A percentile compares a stretch with the other conserved stretches of the same genome.
Conservation (phyloP, 441 rosid genomes). For the Syzygium malaccense region DNA sequence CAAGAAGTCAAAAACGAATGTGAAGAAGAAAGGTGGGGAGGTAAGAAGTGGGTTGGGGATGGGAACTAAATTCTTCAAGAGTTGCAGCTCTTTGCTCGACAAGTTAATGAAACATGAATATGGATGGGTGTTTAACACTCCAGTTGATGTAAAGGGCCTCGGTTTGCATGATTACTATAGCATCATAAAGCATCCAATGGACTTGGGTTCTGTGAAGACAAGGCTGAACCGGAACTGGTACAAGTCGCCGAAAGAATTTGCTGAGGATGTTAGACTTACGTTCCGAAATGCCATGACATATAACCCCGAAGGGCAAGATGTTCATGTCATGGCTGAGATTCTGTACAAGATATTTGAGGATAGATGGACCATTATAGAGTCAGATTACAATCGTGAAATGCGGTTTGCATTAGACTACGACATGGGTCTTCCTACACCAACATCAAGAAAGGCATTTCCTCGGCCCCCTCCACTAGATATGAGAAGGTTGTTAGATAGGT, state of each 20-base stretch:
- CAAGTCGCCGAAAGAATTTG: constrained; percentile 90
- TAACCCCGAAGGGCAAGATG: constrained; percentile 97
- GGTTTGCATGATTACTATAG: constrained; percentile 84
- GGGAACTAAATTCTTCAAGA: constrained; percentile 58
- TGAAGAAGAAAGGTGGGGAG: constrained; percentile 67
- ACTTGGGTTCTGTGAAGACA: constrained; percentile 80
- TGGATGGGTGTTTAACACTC: constrained; percentile 95
- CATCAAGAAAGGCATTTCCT: constrained; percentile 55
- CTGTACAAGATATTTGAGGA: constrained; percentile 75
- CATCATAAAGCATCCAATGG: constrained; percentile 92
- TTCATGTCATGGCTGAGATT: constrained; percentile 77
- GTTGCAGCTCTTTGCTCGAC: constrained; percentile 73
- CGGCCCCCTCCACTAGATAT: constrained; percentile 71
- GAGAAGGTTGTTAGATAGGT: constrained; percentile 71
- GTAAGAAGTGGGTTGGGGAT: constrained; percentile 46
- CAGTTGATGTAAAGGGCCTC: constrained; percentile 76
- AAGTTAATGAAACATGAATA: constrained; percentile 89
- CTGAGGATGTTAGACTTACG: constrained; percentile 98
- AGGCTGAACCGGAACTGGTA: constrained; percentile 66
- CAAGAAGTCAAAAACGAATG: constrained; percentile 77
- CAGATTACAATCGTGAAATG: constrained; percentile 66
- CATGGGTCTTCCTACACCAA: constrained; percentile 44
- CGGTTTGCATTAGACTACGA: constrained; percentile 52
- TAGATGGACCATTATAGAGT: constrained; percentile 75
- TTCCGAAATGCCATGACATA: constrained; percentile 91